A percentile compares a stretch with the other conserved stretches of the same genome.
phyloP scores from a whole-genome alignment of 352 stramenopile genomes.

The Globisporangium yorkense region DNA sequence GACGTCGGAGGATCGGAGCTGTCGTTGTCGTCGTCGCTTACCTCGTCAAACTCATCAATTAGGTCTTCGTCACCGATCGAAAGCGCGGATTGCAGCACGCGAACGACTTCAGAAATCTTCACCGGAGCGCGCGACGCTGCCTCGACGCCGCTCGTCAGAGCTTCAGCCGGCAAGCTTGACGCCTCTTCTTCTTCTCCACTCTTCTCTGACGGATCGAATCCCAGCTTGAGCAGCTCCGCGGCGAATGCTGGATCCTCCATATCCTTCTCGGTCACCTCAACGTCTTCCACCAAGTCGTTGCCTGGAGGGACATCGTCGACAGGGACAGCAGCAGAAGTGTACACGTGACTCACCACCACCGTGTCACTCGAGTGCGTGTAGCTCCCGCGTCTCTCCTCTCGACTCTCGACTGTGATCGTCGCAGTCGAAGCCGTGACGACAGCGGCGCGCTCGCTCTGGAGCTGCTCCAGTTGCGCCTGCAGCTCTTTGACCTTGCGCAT shows the following conservation, averaged over 20 bases:
- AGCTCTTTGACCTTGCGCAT: slow-evolving; percentile 62
- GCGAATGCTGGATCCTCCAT: slow-evolving; percentile 50
- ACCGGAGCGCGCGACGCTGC: not conserved
- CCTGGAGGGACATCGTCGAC: slow-evolving; percentile 5
- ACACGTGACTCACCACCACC: slow-evolving; percentile 10
- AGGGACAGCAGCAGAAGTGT: slow-evolving; percentile 4
- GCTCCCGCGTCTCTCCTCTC: not conserved
- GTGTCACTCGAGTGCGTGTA: not conserved
- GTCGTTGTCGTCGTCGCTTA: slow-evolving; percentile 23
- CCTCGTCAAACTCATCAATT: slow-evolving; percentile 66
- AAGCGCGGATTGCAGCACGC: not conserved
- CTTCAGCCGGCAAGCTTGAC: not conserved
- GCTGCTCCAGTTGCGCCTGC: slow-evolving; percentile 22
- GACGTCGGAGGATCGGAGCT: not conserved
- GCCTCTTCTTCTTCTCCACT: not conserved
- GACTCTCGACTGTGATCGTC: not conserved
- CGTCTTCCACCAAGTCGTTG: slow-evolving; percentile 21
- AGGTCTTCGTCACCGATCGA: slow-evolving; percentile 53
- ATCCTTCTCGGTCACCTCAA: slow-evolving; percentile 54
- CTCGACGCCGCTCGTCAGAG: not conserved
- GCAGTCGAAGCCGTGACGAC: not conserved
- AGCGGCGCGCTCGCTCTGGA: not conserved
- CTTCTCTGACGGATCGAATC: slow-evolving; percentile 16
- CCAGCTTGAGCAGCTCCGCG: slow-evolving; percentile 36
- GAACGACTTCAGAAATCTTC: not conserved